Base-by-base conservation (phyloP, 164 flowering plant species). In the Magnolia kwangsiensis region DNA sequence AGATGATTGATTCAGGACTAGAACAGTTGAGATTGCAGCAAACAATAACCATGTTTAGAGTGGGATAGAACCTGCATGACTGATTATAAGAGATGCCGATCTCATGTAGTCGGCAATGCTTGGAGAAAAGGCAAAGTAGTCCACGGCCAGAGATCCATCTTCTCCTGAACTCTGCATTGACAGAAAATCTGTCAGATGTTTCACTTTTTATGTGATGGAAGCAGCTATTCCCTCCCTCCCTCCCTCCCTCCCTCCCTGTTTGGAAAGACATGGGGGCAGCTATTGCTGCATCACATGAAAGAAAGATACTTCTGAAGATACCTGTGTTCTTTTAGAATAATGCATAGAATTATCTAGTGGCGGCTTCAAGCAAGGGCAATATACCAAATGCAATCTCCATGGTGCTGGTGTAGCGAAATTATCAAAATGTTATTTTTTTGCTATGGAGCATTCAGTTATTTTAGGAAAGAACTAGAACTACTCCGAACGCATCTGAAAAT, bases 71-170 rank as follows among this genome's bases (percentile, higher is more conserved):
- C 98, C 97, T 76, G 98, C 98, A 81, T 92, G 97, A 77, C 97
- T 93, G 77, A 93, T 88, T 20, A 93, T 91, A 71, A 93, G 92
- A 80, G 95, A 87, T 75, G 98, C 90, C 58, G 91, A 86, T 78
- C 81, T 87, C 73, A 93, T 74, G 82, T 87, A 74, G 50, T 92
- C 91, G 16, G 91, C 94, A 45, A 93, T 90, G 82, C 91, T 92
- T 50, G 97, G 86, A 8, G 98, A 93, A 76, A 93, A 93, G 49
- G 92, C 89, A 79, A 91, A 93, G 83, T 85, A 89, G 74, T 93
- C 93, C 10, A 92, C 92, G 68, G 75, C 84, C 37, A 91, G 55
- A 14, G 85, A 81, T 16, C 92, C 92, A 84, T 86, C 89, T 76
- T 81, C 92, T 61, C 89, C 91, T 37, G 51, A 68, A 78, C 81